Evolutionary conservation across 2,329 filamentous ascomycete genomes (phyloP).

Genomic region (Aschersonia sp.): DNA sequence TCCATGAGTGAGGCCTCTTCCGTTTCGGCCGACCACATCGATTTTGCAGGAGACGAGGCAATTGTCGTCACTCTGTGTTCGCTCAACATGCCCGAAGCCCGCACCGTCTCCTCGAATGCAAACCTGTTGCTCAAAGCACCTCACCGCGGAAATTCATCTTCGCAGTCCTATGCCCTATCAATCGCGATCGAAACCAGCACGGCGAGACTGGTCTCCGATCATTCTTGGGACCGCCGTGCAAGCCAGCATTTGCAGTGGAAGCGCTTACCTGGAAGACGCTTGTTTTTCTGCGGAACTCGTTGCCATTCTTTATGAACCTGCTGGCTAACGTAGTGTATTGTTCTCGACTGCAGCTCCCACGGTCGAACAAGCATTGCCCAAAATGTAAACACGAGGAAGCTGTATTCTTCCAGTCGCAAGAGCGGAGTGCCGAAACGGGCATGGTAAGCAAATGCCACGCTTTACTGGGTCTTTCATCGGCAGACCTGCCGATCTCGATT

Average conservation of each 20-base stretch:
- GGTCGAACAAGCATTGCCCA: conserved; percentile 75
- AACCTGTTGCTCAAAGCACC: neutral
- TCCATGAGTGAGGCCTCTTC: conserved; percentile 5
- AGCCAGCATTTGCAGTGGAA: too few relatives aligned
- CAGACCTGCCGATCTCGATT: neutral
- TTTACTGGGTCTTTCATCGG: neutral
- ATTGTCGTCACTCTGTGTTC: conserved; percentile 4
- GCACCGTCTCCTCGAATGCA: neutral
- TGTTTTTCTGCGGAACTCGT: too few relatives aligned
- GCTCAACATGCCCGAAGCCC: too few relatives aligned
- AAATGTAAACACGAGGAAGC: conserved; percentile 76
- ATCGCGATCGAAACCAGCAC: too few relatives aligned
- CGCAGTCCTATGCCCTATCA: too few relatives aligned
- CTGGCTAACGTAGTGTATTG: conserved; percentile 14
- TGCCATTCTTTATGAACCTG: conserved; percentile 4
- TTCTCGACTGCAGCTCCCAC: conserved; percentile 59
- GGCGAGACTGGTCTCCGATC: too few relatives aligned
- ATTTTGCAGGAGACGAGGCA: conserved; percentile 10
- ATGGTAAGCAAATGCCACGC: conserved; percentile 54
- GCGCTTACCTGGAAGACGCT: too few relatives aligned
- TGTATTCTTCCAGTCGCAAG: conserved; percentile 98
- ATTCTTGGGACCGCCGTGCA: too few relatives aligned
- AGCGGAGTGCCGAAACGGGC: conserved; percentile 90
- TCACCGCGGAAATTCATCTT: too few relatives aligned
- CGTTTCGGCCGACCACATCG: conserved; percentile 7